Evolutionary conservation across 345 rosid genomes (phyloP), one percentile per base, ranked within the genome.

Genomic region (Syzygium aromaticum): DNA sequence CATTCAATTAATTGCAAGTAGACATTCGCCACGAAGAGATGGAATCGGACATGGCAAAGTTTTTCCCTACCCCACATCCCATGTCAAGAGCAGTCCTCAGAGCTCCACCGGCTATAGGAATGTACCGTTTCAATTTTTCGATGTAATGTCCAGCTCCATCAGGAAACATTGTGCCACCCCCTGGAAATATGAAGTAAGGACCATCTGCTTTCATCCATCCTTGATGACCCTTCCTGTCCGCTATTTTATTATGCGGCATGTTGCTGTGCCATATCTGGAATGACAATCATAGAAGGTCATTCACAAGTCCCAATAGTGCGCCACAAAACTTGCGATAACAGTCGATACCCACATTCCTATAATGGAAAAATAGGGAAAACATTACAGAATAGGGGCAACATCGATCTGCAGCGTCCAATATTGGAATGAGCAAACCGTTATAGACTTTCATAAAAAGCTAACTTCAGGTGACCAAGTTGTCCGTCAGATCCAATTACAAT

Each of bases 181-280:
- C 99, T 22, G 99, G 99, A 67, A 98, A 98, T 85, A 91, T 89
- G 87, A 98, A 95, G 90, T 95, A 89, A n/a, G 93, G 95, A 4
- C 98, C 99, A 61, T 94, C 97, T 90, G 91, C 92, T 92, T 96
- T 96, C 99, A 96, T 98, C 99, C 99, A 98, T 86, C 99, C 99
- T 88, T 96, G 99, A 85, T 98, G 99, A 21, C 99, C 99, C 90
- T 98, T 98, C 94, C 99, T 92, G 87, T 94, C 96, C 5, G 99
- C 99, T 88, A 98, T 94, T 87, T 98, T 96, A 86, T 96, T 92
- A 88, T 98, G 94, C 4, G 99, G 99, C 98, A 98, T 95, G 88
- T 98, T 98, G 46, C 97, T 92, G 87, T 95, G 99, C 99, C 99
- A 98, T 78, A 98, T 96, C 99, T 95, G 87, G 56, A 73, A 33